phyloP scores from a whole-genome alignment of 2,329 filamentous ascomycete species.

The Botrytis fabae region DNA sequence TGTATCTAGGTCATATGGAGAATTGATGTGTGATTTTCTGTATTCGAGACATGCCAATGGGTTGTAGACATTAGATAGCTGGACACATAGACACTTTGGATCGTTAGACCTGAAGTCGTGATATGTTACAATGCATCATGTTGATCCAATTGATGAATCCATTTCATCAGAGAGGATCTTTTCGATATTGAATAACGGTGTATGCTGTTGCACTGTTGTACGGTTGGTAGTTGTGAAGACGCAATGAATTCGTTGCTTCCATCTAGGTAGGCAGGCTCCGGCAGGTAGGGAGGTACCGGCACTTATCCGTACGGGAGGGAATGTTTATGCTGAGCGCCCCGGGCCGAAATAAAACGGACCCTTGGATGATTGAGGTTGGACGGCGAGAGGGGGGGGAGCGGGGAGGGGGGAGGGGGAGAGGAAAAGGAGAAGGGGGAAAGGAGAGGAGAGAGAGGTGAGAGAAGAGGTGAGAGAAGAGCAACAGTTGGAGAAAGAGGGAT shows the following conservation, averaged over 20 bases:
- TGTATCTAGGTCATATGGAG: constrained; percentile 1
- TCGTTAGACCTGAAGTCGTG: neutral
- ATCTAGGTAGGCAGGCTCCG: too few species aligned
- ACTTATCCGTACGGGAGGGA: neutral
- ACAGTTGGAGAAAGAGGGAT: neutral
- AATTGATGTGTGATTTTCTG: neutral
- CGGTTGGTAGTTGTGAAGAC: neutral
- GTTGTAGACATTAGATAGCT: too few species aligned
- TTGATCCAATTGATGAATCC: neutral
- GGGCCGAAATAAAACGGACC: neutral
- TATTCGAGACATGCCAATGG: constrained; percentile 4
- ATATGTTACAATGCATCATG: neutral
- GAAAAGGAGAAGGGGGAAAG: too few species aligned
- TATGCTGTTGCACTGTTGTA: neutral
- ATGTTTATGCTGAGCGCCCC: neutral
- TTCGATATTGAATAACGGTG: neutral
- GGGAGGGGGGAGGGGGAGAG: too few species aligned
- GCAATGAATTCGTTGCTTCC: too few species aligned
- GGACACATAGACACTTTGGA: too few species aligned
- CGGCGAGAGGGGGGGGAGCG: too few species aligned
- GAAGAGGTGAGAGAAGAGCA: too few species aligned
- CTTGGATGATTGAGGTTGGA: neutral
- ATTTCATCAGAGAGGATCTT: neutral
- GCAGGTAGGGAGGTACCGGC: neutral
- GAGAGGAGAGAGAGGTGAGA: too few species aligned